Evolutionary conservation across 176 grass and related monocot genomes (phyloP).

Genomic region (Sorghum bicolor): DNA sequence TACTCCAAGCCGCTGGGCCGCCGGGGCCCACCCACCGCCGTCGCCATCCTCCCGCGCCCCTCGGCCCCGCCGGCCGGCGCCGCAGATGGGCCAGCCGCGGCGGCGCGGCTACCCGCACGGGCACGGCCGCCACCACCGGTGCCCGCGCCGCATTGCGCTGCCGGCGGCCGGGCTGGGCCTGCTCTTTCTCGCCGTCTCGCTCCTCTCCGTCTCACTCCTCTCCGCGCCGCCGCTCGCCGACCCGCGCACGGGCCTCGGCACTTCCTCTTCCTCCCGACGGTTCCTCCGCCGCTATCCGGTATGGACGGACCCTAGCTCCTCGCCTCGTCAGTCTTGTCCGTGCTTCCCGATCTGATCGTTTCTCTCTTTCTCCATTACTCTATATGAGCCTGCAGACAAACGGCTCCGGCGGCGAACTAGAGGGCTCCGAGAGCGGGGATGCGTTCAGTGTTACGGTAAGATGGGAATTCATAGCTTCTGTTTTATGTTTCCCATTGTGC

Average conservation of each 20-base stretch:
- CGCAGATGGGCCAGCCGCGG: constrained; percentile 52
- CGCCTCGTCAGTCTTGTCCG: background rate
- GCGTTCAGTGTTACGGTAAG: background rate
- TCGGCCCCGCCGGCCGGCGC: background rate
- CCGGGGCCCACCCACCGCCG: background rate
- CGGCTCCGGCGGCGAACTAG: background rate
- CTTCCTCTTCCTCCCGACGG: constrained; percentile 19
- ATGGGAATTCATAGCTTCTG: background rate
- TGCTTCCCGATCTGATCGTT: constrained; percentile 17
- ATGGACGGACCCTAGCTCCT: constrained; percentile 5
- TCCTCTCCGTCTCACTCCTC: constrained; percentile 54
- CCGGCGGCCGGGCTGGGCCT: constrained; percentile 46
- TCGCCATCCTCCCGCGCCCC: background rate
- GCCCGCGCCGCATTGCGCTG: constrained; percentile 41
- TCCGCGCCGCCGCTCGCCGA: constrained; percentile 56
- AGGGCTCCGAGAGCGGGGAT: background rate
- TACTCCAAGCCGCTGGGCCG: background rate
- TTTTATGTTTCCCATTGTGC: background rate
- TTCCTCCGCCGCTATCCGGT: constrained; percentile 27
- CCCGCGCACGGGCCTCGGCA: constrained; percentile 18
- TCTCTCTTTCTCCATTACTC: background rate
- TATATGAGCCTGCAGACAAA: background rate
- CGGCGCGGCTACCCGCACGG: constrained; percentile 42
- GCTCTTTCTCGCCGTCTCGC: constrained; percentile 39
- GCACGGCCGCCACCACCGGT: constrained; percentile 22